phyloP scores from a whole-genome alignment of 108 stramenopile genomes.

The Nitzschia palea region DNA sequence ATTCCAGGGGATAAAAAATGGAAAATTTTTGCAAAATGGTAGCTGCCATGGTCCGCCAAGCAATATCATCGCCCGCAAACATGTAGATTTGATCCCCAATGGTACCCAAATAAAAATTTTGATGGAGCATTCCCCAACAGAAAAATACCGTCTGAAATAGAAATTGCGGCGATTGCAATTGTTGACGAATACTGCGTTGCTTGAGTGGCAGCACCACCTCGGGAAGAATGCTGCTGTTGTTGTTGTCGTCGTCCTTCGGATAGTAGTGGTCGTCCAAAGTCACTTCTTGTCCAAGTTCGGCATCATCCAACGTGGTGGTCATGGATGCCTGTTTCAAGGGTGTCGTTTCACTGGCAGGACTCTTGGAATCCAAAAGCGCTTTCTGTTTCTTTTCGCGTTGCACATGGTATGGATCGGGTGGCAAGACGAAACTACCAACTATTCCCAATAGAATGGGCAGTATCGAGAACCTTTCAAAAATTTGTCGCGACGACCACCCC shows the following conservation, averaged over 20 bases:
- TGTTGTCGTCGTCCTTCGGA: too few relatives aligned
- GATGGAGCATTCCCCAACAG: constrained; percentile 26
- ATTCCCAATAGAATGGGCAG: constrained; percentile 1
- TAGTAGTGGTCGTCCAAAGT: too few relatives aligned
- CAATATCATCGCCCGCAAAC: neutral
- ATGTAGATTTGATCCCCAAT: constrained; percentile 21
- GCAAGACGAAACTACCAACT: constrained; percentile 13
- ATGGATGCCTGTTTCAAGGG: neutral
- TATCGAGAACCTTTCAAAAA: constrained; percentile 12
- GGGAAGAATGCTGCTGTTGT: too few relatives aligned
- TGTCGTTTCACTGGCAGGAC: constrained; percentile 4
- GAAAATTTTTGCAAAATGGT: constrained; percentile 7
- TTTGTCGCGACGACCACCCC: constrained; percentile 15
- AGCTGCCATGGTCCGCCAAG: neutral
- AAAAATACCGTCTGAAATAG: constrained; percentile 12
- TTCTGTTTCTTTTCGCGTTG: constrained; percentile 8
- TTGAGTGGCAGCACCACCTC: neutral
- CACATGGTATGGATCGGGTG: constrained; percentile 13
- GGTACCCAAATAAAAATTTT: constrained; percentile 24
- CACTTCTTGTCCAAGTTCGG: neutral
- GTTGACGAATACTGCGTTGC: constrained; percentile 2
- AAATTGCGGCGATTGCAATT: constrained; percentile 19
- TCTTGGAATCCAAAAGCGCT: neutral
- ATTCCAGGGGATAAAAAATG: constrained; percentile 16
- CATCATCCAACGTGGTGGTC: neutral